Conservation (phyloP, 345 rosid genomes). For the Eucalyptus cloeziana region DNA sequence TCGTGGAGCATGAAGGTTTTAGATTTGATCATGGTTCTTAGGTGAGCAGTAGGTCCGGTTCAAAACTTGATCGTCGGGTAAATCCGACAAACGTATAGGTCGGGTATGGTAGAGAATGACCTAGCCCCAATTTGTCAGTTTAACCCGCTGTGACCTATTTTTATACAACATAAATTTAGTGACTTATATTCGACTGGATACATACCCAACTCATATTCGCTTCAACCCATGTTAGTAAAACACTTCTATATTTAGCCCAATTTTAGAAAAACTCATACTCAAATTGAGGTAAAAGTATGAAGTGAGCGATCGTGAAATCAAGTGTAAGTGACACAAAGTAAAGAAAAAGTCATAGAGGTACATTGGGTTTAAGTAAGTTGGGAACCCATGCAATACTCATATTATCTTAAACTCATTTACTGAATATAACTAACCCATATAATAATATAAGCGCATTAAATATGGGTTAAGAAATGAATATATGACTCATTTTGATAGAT, state of each 20-base stretch:
- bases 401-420: too few species aligned
- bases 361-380: neutral
- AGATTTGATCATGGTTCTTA: neutral
- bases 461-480: too few species aligned
- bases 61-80: neutral
- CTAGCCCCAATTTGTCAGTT: too few species aligned
- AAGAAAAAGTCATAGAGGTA: neutral
- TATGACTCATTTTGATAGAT: neutral
- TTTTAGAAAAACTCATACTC: neutral
- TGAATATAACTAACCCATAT: too few species aligned
- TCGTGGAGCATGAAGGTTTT: neutral
- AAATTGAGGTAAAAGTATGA: neutral
- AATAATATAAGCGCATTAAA: too few species aligned
- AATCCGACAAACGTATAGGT: neutral
- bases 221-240: too few species aligned
- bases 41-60: neutral
- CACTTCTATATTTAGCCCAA: too few species aligned
- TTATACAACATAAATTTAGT: neutral
- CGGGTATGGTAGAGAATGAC: neutral
- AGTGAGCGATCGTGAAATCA: fast-evolving
- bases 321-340: neutral
- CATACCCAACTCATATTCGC: neutral
- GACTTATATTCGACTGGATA: neutral
- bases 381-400: neutral
- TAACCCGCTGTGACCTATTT: fast-evolving